phyloP scores from a whole-genome alignment of 2,329 filamentous ascomycete species.

The Aspergillus sp. region DNA sequence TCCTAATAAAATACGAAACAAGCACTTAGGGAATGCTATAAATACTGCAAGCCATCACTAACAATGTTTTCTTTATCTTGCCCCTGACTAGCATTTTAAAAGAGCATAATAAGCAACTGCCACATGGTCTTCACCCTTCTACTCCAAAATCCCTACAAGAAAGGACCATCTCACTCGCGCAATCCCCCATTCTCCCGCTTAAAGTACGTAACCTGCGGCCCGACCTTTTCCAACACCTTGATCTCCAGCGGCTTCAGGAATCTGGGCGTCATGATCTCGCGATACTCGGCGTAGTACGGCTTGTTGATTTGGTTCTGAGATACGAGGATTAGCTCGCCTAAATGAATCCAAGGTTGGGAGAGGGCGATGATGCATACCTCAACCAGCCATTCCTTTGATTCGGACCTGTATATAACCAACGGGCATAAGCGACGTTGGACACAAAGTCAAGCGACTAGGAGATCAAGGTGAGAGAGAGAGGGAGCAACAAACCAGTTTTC shows the following conservation, averaged over 20 bases:
- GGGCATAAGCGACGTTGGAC: no score
- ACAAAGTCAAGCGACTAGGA: no score
- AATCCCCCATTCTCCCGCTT: neutral
- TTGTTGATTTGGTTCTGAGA: slow-evolving; percentile 39
- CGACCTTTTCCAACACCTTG: slow-evolving; percentile 34
- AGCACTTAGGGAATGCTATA: no score
- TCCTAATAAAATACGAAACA: no score
- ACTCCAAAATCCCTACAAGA: neutral
- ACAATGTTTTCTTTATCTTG: no score
- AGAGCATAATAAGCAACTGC: neutral
- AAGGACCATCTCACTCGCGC: neutral
- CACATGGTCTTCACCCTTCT: neutral
- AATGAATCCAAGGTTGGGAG: no score
- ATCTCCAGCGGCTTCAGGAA: slow-evolving; percentile 46
- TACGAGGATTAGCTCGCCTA: no score
- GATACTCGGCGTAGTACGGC: slow-evolving; percentile 49
- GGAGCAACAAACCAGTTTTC: slow-evolving; percentile 32
- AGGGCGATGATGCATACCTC: no score
- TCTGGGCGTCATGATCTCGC: slow-evolving; percentile 45
- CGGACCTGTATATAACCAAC: no score
- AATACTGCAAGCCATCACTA: no score
- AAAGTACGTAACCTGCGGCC: neutral
- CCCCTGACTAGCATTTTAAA: no score
- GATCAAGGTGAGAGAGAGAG: neutral
- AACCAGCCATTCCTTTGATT: no score